Percentiles rank a stretch among this genome's conserved stretches.
Conservation (phyloP, 1,139 yeast species). For the Pneumocystis murina region DNA sequence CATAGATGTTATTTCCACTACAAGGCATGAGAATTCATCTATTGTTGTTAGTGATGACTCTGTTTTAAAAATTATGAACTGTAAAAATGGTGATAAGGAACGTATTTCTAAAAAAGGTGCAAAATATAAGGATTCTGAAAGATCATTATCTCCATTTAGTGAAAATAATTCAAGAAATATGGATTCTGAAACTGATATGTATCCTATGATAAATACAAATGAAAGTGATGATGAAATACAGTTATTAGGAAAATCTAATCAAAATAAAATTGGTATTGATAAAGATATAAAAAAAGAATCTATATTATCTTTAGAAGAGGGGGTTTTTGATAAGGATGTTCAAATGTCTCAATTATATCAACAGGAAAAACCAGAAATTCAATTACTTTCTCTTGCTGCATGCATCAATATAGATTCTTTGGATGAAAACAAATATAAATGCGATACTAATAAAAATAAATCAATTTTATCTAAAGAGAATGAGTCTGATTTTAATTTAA, state of each 20-base stretch:
- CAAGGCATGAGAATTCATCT: not conserved
- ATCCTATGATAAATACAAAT: not conserved
- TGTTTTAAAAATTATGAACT: not conserved
- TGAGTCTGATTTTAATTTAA: not conserved
- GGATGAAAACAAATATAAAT: not conserved
- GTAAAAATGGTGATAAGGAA: not conserved
- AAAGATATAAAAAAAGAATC: not conserved
- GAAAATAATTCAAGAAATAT: not conserved
- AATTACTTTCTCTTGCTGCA: not conserved
- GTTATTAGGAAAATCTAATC: not conserved
- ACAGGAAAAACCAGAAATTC: not conserved
- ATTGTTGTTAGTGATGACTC: not conserved
- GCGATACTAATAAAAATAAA: not conserved
- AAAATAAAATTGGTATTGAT: not conserved
- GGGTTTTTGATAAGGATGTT: not conserved
- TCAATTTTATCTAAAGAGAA: not conserved
- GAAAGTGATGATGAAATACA: not conserved
- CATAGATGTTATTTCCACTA: not conserved
- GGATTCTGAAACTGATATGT: not conserved
- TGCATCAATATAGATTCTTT: not conserved
- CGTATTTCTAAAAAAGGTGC: not conserved
- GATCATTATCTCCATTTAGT: not conserved
- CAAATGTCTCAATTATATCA: not conserved
- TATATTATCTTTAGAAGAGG: not conserved
- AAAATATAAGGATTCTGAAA: not conserved